Conservation (phyloP, 2,329 filamentous ascomycete genomes). For the Clonostachys rhizophaga region DNA sequence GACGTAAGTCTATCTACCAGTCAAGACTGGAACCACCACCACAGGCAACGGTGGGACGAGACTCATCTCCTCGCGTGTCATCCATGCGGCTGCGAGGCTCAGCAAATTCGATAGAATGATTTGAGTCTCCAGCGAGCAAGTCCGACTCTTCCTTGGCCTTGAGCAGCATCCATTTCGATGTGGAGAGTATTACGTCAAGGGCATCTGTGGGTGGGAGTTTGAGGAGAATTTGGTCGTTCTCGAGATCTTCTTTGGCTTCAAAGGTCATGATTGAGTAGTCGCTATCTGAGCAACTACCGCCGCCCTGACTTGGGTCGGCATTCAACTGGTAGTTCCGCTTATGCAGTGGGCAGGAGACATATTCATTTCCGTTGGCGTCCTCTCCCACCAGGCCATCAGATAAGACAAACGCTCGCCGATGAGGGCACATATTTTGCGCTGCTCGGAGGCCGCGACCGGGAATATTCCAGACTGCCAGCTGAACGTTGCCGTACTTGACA, state of each 20-base stretch:
- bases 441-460: slow-evolving; percentile 71
- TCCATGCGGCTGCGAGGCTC: not conserved
- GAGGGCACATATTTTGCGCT: slow-evolving; percentile 91
- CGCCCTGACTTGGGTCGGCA: not conserved
- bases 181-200: slow-evolving; percentile 74
- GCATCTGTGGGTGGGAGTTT: slow-evolving; percentile 77
- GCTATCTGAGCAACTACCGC: slow-evolving; percentile 41
- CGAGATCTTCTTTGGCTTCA: slow-evolving; percentile 69
- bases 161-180: slow-evolving; percentile 62
- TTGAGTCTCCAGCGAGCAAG: not conserved
- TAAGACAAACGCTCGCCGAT: slow-evolving; percentile 86
- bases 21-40: too few relatives aligned
- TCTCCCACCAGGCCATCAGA: slow-evolving; percentile 81
- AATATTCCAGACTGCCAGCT: slow-evolving; percentile 83
- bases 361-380: slow-evolving; percentile 49
- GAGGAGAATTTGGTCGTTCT: slow-evolving; percentile 74
- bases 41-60: too few relatives aligned
- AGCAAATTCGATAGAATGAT: not conserved
- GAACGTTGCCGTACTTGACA: slow-evolving; percentile 83
- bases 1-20: too few relatives aligned
- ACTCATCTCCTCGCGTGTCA: too few relatives aligned
- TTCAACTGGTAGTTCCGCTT: slow-evolving; percentile 83
- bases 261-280: slow-evolving; percentile 80
- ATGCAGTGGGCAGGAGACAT: slow-evolving; percentile 83
- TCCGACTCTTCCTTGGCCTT: not conserved